Evolutionary conservation across 2,329 filamentous ascomycete species (phyloP).

Genomic region (Dendrostoma leiphaemia): DNA sequence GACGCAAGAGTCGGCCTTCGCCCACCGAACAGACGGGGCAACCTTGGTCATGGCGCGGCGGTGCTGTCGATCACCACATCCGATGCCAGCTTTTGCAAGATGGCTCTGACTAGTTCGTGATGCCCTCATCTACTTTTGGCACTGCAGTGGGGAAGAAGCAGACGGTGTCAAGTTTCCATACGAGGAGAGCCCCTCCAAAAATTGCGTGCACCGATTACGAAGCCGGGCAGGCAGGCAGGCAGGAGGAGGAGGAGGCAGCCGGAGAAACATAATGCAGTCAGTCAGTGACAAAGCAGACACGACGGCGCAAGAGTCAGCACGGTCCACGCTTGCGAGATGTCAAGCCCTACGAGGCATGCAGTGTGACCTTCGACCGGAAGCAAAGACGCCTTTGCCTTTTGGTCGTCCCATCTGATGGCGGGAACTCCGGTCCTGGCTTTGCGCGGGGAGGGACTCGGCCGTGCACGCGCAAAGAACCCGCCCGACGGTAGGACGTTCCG

Average conservation of each 20-base stretch:
- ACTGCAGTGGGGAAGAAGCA: neutral
- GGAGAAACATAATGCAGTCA: too few species aligned
- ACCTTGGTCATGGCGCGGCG: neutral
- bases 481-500: neutral
- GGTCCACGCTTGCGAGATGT: neutral
- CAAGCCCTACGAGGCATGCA: neutral
- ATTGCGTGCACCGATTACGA: too few species aligned
- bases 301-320: neutral
- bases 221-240: too few species aligned
- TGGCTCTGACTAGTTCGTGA: neutral
- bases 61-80: neutral
- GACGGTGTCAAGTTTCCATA: neutral
- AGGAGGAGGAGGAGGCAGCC: too few species aligned
- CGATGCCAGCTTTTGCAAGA: neutral
- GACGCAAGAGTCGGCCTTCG: neutral
- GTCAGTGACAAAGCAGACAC: neutral
- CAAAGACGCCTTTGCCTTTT: neutral
- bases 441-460: neutral
- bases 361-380: neutral
- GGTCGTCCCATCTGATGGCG: neutral
- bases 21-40: neutral
- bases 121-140: neutral
- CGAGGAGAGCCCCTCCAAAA: too few species aligned
- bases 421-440: neutral
- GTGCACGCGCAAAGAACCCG: too few species aligned